Conservation (phyloP, 495 filamentous ascomycete species). For the Viridothelium virens region DNA sequence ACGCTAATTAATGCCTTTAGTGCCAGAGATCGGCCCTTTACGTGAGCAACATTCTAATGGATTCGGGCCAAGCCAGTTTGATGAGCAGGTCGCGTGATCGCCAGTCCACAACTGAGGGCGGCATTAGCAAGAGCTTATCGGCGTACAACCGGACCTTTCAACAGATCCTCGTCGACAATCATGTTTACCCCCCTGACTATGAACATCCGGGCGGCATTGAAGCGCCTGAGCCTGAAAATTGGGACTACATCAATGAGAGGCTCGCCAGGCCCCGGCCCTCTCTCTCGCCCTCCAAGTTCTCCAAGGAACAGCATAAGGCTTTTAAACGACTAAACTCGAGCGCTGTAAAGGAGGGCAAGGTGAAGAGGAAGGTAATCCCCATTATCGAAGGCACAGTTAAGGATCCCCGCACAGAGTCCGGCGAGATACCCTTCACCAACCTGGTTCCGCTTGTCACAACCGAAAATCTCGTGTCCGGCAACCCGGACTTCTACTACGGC, state of each 20-base stretch:
- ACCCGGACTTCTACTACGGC: slow-evolving; percentile 41
- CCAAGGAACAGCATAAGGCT: slow-evolving; percentile 25
- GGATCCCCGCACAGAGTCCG: slow-evolving; percentile 20
- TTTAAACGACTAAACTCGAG: slow-evolving; percentile 29
- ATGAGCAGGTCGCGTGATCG: not conserved
- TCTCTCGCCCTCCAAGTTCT: slow-evolving; percentile 38
- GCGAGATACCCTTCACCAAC: slow-evolving; percentile 33
- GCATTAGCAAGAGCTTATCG: slow-evolving; percentile 19
- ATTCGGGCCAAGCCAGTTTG: not conserved
- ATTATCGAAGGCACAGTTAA: slow-evolving; percentile 30
- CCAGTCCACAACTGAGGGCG: not conserved
- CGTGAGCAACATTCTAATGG: not conserved
- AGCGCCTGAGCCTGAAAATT: slow-evolving; percentile 26
- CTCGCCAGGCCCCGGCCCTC: slow-evolving; percentile 32
- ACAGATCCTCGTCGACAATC: slow-evolving; percentile 32
- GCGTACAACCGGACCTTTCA: slow-evolving; percentile 34
- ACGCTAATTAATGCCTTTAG: slow-evolving; percentile 14
- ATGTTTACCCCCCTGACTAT: slow-evolving; percentile 29
- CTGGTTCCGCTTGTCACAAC: slow-evolving; percentile 32
- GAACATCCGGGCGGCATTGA: slow-evolving; percentile 2
- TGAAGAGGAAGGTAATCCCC: slow-evolving; percentile 28
- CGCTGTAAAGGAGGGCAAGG: slow-evolving; percentile 21
- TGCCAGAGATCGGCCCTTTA: slow-evolving; percentile 7
- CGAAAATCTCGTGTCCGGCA: slow-evolving; percentile 12
- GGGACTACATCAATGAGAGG: slow-evolving; percentile 29